Percentiles rank a stretch among this genome's conserved stretches.
Conservation (phyloP, 768 basidiomycete genomes). For the Tricholoma sp. region DNA sequence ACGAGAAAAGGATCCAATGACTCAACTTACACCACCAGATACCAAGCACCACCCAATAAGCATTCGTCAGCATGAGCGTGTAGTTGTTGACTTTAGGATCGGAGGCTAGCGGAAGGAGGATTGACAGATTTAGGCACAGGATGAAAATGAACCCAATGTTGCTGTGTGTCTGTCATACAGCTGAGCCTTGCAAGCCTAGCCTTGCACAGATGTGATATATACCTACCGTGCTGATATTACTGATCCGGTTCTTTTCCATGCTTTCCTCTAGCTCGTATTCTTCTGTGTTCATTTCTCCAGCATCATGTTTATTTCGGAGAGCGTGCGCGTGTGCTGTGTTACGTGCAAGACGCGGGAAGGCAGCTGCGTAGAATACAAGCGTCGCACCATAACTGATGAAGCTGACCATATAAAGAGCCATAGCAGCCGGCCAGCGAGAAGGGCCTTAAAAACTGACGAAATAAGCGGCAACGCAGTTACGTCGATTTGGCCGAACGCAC, state of each 20-base stretch:
- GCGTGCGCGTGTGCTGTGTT: slow-evolving; percentile 63
- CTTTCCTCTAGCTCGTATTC: slow-evolving; percentile 74
- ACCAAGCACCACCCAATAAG: slow-evolving; percentile 73
- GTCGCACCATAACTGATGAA: slow-evolving; percentile 80
- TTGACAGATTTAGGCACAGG: slow-evolving; percentile 60
- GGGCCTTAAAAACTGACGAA: slow-evolving; percentile 36
- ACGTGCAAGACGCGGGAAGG: slow-evolving; percentile 76
- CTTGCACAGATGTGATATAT: no score
- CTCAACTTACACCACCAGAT: slow-evolving; percentile 80
- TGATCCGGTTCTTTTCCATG: slow-evolving; percentile 79
- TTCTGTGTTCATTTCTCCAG: slow-evolving; percentile 52
- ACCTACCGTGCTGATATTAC: slow-evolving; percentile 76
- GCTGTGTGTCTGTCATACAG: slow-evolving; percentile 52
- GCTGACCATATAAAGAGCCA: slow-evolving; percentile 76
- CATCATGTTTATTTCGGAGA: slow-evolving; percentile 51
- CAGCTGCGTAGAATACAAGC: slow-evolving; percentile 73
- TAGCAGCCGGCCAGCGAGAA: slow-evolving; percentile 66
- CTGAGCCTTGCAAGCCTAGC: neutral
- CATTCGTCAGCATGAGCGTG: slow-evolving; percentile 61
- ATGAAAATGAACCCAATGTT: slow-evolving; percentile 71
- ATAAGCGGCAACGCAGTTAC: neutral
- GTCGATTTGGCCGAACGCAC: slow-evolving; percentile 31
- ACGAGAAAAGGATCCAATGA: neutral
- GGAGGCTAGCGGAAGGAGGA: slow-evolving; percentile 56
- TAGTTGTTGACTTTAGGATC: slow-evolving; percentile 73